Evolutionary conservation across 2,329 filamentous ascomycete genomes (phyloP), one percentile per base, ranked within the genome.

Genomic region (Aureobasidium subglaciale): DNA sequence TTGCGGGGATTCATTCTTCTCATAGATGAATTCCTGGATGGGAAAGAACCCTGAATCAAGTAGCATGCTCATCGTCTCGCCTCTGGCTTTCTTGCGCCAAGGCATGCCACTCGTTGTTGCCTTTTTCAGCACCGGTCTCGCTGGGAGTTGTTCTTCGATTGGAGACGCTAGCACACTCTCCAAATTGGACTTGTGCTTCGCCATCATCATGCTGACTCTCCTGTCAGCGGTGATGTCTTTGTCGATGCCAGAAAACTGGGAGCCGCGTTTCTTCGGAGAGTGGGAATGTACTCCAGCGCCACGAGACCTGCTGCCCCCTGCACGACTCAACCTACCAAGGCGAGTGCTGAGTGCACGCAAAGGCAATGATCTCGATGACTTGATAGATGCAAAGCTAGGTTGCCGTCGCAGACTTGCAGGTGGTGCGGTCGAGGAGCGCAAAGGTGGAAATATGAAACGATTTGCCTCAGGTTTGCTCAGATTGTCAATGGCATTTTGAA

Each of bases 31-130:
- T 16, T 56, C 53, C 10, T 35, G 30, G 7, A 56, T 42, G 2
- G 60, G 60, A 42, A 65, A 66, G 57, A 67, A 65, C 15, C 64
- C 64, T n/a, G 60, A 58, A 15, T 65, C 62, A 5, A 66, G 55
- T 4, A 66, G 59, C 65, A 66, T 66, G 42, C 64, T 66, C 63
- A 66, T 64, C 4, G 64, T 66, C 57, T 65, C 62, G 35, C 56
- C 49, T 24, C 20, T 38, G 8, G 11, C 4, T 7, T 45, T 52
- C 22, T 34, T 42, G 4, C 56, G 46, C 56, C 56, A 57, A 10
- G 56, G 56, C 20, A 57, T 48, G 10, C 42, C 40, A 30, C 34
- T 34, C 4, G 35, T 52, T 27, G 55, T 7, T 0, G 55, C 20
- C 24, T 56, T 56, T 3, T 16, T 38, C 13, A 45, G 6, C 3